These are phyloP conservation scores for Cordyceps pruinosa DNA, from an alignment of 2,329 filamentous ascomycete genomes.

Conservation along the genomic window DNA sequence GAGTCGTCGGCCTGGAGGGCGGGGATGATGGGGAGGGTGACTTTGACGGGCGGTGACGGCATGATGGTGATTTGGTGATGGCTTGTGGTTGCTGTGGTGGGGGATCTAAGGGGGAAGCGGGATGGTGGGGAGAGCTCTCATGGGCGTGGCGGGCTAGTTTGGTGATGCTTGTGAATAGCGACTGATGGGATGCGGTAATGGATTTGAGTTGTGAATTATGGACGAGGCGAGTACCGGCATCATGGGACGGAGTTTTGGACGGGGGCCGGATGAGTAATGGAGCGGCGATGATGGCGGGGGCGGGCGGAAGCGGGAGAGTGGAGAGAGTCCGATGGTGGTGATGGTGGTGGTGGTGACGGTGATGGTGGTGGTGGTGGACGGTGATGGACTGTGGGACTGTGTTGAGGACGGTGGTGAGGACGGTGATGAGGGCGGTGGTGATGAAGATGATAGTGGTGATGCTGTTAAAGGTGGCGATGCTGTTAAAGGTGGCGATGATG, in stretches of 20 bases:
- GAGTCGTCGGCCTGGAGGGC: slow-evolving; percentile 44
- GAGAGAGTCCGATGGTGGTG: neutral
- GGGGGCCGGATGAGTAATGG: slow-evolving; percentile 2
- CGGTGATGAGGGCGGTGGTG: neutral
- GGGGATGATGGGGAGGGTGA: slow-evolving; percentile 42
- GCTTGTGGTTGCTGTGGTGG: neutral
- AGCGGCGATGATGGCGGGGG: neutral
- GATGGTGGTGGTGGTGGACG: neutral
- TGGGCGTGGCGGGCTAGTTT: too few species aligned
- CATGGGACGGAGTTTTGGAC: slow-evolving; percentile 1
- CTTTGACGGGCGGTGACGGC: slow-evolving; percentile 9
- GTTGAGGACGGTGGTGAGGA: neutral
- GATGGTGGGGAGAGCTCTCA: neutral
- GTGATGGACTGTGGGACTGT: neutral
- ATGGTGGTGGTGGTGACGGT: neutral
- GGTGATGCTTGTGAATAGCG: too few species aligned
- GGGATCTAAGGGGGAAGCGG: neutral
- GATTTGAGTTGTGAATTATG: neutral
- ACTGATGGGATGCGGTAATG: neutral
- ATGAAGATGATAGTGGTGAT: neutral
- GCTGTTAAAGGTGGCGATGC: neutral
- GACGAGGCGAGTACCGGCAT: neutral
- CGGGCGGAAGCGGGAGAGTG: neutral
- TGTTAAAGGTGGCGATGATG: neutral
- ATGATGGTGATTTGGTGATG: neutral